Base-by-base conservation (phyloP, 495 filamentous ascomycete species). In the Trichoderma orchidacearum region DNA sequence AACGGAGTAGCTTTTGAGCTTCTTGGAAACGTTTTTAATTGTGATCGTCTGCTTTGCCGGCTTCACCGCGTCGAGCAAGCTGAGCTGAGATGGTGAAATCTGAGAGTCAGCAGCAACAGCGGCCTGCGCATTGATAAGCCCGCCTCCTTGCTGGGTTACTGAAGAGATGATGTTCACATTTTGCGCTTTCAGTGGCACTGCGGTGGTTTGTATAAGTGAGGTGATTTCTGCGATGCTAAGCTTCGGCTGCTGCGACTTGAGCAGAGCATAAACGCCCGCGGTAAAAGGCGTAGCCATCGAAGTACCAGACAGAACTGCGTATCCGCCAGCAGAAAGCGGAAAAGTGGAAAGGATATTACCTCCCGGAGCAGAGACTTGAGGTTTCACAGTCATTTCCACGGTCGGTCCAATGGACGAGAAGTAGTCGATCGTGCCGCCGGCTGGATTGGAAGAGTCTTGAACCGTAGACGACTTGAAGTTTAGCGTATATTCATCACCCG, bases 91-190 rank as follows among this genome's bases (percentile, higher is more conserved):
- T n/a, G 32, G 32, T n/a, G n/a, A 55, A 29, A 55, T 55, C 5
- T 55, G 32, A 27, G 51, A 59, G 28, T 59, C 51, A 11, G 58
- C 58, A 7, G 34, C 59, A 23, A 68, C 59, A 21, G 66, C 64
- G n/a, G 60, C 61, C 53, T 67, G 63, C 12, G 32, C 63, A 45
- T 69, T 67, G 1, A 69, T 58, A n/a, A 67, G 36, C 1, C 66
- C 66, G n/a, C 63, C 60, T 3, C 64, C 66, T 59, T 69, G 66
- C 28, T 66, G 63, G 15, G 59, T 34, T 8, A 56, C n/a, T 15
- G 36, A 41, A 41, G 36, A 41, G n/a, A 41, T 41, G 50, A 55
- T 62, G 12, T 52, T 53, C 38, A 63, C 53, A 8, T 57, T 60
- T 3, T 31, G 55, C 51, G 59, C 65, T 5, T 50, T 53, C 11